phyloP scores from a whole-genome alignment of 2,329 filamentous ascomycete species.

The Leptographium wingfieldii region DNA sequence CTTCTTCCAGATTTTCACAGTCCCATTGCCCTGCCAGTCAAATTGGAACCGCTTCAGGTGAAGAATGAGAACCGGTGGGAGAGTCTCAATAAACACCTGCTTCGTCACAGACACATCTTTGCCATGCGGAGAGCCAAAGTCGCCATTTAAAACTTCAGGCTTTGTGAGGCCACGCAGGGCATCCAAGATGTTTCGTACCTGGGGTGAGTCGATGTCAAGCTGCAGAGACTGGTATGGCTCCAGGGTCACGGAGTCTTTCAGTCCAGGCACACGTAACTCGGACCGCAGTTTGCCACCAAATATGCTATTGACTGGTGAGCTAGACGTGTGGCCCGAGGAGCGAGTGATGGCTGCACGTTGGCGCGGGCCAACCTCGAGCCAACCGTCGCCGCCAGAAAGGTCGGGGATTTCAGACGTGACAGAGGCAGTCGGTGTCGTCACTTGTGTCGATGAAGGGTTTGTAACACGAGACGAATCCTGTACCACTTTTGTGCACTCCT shows the following conservation, averaged over 20 bases:
- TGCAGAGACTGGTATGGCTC: slow-evolving; percentile 93
- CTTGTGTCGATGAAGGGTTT: slow-evolving; percentile 23
- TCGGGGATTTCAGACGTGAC: slow-evolving; percentile 17
- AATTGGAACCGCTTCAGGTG: slow-evolving; percentile 98
- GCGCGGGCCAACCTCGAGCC: slow-evolving; percentile 88
- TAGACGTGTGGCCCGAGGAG: slow-evolving; percentile 61
- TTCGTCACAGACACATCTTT: slow-evolving; percentile 72
- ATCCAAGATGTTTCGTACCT: slow-evolving; percentile 84
- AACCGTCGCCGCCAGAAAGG: slow-evolving; percentile 39
- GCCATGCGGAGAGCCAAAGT: slow-evolving; percentile 70
- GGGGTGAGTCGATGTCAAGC: slow-evolving; percentile 78
- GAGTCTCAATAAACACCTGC: slow-evolving; percentile 83
- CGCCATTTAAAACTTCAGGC: slow-evolving; percentile 71
- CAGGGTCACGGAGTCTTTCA: slow-evolving; percentile 81
- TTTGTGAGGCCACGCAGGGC: slow-evolving; percentile 75
- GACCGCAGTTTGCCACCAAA: slow-evolving; percentile 88
- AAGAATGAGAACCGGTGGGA: slow-evolving; percentile 84
- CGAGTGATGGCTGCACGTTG: slow-evolving; percentile 79
- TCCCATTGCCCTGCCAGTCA: slow-evolving; percentile 66
- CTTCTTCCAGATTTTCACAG: slow-evolving; percentile 98
- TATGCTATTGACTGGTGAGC: slow-evolving; percentile 81
- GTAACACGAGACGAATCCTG: slow-evolving; percentile 29
- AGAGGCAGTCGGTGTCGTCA: slow-evolving; percentile 26
- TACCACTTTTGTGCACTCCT: slow-evolving; percentile 77
- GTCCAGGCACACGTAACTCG: slow-evolving; percentile 73